A percentile compares a stretch with the other conserved stretches of the same genome.
Conservation (phyloP, 2,329 filamentous ascomycete genomes). For the Teratosphaeria viscida region DNA sequence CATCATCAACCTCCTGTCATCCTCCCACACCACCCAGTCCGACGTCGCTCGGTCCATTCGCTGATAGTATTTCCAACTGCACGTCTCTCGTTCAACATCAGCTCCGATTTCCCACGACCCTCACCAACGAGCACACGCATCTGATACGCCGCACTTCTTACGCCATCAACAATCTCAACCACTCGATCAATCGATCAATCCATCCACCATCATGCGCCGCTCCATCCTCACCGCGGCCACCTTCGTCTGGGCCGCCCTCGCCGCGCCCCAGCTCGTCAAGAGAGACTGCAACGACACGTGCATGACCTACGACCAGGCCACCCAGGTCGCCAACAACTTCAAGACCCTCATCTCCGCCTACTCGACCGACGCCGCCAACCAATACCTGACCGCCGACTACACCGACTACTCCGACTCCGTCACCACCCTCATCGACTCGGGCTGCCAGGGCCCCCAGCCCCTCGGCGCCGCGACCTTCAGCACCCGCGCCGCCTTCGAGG, state of each 20-base stretch:
- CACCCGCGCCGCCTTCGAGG: conserved; percentile 17
- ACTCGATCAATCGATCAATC: background rate
- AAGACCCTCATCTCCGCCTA: conserved; percentile 20
- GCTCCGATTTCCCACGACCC: background rate
- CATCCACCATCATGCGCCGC: conserved; percentile 8
- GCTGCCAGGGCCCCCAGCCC: conserved; percentile 12
- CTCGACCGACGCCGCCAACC: conserved; percentile 14
- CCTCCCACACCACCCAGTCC: background rate
- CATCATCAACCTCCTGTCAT: background rate
- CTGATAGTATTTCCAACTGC: conserved; percentile 1
- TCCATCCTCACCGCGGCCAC: conserved; percentile 8
- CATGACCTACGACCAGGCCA: conserved; percentile 16
- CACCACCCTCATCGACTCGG: conserved; percentile 22
- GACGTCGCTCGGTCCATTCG: background rate
- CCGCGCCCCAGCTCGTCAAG: conserved; percentile 3
- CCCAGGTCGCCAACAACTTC: conserved; percentile 20
- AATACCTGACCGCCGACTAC: conserved; percentile 16
- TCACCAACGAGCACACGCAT: background rate
- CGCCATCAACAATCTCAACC: background rate
- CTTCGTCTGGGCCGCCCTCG: conserved; percentile 8
- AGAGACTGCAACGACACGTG: conserved; percentile 12
- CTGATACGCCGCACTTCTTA: background rate
- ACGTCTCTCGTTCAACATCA: conserved; percentile 1
- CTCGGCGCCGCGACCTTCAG: conserved; percentile 19
- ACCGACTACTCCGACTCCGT: conserved; percentile 23